A percentile compares a stretch with the other conserved stretches of the same genome.
Evolutionary conservation across 2,329 filamentous ascomycete genomes (phyloP).

Genomic region (Fusarium algeriense): DNA sequence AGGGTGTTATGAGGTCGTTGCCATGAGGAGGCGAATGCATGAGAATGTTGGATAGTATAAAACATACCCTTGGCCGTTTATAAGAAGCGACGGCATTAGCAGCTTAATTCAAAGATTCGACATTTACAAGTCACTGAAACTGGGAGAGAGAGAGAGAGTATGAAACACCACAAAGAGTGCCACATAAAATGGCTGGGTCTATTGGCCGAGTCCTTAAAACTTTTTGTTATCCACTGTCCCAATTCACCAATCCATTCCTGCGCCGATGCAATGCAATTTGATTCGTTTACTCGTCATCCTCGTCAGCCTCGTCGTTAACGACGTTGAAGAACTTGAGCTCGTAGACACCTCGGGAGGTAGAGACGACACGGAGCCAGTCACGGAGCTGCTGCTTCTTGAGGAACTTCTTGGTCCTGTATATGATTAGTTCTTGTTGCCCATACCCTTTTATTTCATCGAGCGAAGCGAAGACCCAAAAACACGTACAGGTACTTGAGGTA

Average conservation of each 20-base stretch:
- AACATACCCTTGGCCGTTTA: constrained; percentile 4
- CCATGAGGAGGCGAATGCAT: constrained; percentile 52
- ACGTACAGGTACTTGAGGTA: constrained; percentile 99
- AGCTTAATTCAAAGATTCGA: neutral
- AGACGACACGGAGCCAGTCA: constrained; percentile 99
- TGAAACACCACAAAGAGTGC: constrained; percentile 47
- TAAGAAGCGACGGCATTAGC: neutral
- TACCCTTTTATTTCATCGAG: neutral
- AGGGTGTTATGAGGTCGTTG: constrained; percentile 83
- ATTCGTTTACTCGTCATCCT: constrained; percentile 92
- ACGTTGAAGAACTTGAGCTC: constrained; percentile 99
- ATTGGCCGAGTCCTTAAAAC: constrained; percentile 48
- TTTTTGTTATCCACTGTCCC: constrained; percentile 45
- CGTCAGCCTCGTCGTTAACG: constrained; percentile 96
- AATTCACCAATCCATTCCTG: constrained; percentile 50
- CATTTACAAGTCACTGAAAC: neutral
- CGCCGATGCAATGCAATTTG: constrained; percentile 45
- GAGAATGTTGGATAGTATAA: constrained; percentile 1
- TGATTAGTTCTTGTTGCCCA: constrained; percentile 7
- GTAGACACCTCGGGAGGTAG: constrained; percentile 97
- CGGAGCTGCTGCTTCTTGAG: constrained; percentile 99
- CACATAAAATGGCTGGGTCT: constrained; percentile 50
- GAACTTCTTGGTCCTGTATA: constrained; percentile 96
- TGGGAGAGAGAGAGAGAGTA: neutral
- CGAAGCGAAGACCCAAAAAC: neutral